Evolutionary conservation across 805 yeast genomes (phyloP).

Genomic region (Wickerhamomyces ciferrii): DNA sequence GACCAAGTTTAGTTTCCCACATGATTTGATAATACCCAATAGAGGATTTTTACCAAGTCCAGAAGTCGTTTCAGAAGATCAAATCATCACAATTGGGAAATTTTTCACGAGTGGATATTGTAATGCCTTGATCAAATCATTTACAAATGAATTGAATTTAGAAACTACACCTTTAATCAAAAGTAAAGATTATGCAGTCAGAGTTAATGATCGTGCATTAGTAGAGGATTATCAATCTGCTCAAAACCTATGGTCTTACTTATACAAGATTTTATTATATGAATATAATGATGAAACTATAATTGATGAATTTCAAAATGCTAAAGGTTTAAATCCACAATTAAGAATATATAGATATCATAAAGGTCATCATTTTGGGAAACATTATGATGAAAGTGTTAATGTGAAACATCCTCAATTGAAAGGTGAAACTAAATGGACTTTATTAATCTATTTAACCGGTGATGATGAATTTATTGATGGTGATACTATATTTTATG

Average conservation of each 20-base stretch:
- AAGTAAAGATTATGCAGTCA: slow-evolving; percentile 48
- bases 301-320: slow-evolving; percentile 29
- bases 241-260: slow-evolving; percentile 36
- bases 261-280: slow-evolving; percentile 25
- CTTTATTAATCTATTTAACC: slow-evolving; percentile 49
- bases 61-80: slow-evolving; percentile 1
- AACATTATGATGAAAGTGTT: slow-evolving; percentile 59
- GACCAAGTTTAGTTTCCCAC: background rate
- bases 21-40: background rate
- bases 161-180: slow-evolving; percentile 45
- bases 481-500: slow-evolving; percentile 55
- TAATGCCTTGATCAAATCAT: slow-evolving; percentile 3
- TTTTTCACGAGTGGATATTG: slow-evolving; percentile 11
- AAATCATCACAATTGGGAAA: slow-evolving; percentile 14
- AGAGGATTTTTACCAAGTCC: background rate
- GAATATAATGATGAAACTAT: slow-evolving; percentile 25
- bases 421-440: slow-evolving; percentile 49
- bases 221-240: slow-evolving; percentile 34
- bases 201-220: slow-evolving; percentile 48
- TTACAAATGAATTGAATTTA: slow-evolving; percentile 13
- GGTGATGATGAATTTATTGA: slow-evolving; percentile 53
- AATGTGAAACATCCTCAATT: slow-evolving; percentile 23
- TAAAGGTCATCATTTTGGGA: slow-evolving; percentile 53
- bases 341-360: slow-evolving; percentile 49
- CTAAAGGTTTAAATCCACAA: slow-evolving; percentile 49